Evolutionary conservation across 352 stramenopile genomes (phyloP).

Genomic region (Phytopythium delawarense): DNA sequence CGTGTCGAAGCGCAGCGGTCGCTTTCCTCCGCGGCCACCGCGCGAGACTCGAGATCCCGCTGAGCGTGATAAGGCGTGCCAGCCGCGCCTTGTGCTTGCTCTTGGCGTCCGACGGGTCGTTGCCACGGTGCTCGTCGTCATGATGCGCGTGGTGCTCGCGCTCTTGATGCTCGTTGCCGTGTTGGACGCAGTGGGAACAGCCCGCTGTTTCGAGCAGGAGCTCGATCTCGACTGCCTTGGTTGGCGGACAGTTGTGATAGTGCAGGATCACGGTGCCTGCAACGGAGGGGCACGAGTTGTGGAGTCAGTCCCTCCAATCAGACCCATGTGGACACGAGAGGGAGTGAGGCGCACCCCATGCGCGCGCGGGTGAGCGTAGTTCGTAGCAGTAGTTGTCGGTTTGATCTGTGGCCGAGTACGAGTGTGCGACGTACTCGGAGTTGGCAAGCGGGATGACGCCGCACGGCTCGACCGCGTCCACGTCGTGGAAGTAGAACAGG

Average conservation of each 20-base stretch:
- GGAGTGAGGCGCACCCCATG: constrained; percentile 36
- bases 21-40: constrained; percentile 30
- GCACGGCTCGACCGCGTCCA: constrained; percentile 41
- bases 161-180: constrained; percentile 11
- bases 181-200: constrained; percentile 19
- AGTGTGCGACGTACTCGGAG: constrained; percentile 67
- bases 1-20: neutral
- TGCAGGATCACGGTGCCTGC: constrained; percentile 72
- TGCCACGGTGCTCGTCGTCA: constrained; percentile 11
- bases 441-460: constrained; percentile 60
- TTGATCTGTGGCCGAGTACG: constrained; percentile 56
- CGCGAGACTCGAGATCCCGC: constrained; percentile 24
- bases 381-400: constrained; percentile 77
- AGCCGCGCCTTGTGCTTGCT: constrained; percentile 4
- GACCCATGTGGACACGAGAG: neutral
- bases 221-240: constrained; percentile 44
- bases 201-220: constrained; percentile 48
- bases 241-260: constrained; percentile 52
- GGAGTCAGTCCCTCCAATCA: neutral
- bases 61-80: constrained; percentile 31
- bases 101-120: neutral
- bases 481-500: constrained; percentile 77
- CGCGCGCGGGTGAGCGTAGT: constrained; percentile 47
- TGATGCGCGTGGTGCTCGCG: constrained; percentile 15
- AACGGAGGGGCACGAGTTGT: neutral